Evolutionary conservation across 2,329 filamentous ascomycete genomes (phyloP).

Genomic region (Zarea fungicola): DNA sequence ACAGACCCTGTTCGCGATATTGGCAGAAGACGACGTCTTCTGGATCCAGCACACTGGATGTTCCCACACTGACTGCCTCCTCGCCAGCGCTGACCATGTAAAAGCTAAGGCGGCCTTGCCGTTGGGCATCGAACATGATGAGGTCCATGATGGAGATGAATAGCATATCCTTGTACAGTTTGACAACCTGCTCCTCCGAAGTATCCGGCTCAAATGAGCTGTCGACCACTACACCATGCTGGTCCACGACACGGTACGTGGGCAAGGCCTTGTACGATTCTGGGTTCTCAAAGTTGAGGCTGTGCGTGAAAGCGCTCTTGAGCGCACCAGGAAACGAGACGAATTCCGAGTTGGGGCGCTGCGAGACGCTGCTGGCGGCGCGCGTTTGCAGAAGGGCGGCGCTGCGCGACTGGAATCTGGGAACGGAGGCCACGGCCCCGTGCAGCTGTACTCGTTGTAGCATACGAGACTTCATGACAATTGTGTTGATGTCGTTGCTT

Average conservation of each 20-base stretch:
- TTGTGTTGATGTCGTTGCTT: not conserved
- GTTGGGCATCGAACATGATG: slow-evolving; percentile 96
- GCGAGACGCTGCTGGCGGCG: slow-evolving; percentile 46
- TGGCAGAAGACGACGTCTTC: slow-evolving; percentile 90
- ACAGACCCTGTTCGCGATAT: slow-evolving; percentile 90
- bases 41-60: slow-evolving; percentile 74
- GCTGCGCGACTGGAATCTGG: slow-evolving; percentile 15
- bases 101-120: slow-evolving; percentile 89
- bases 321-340: slow-evolving; percentile 89
- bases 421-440: slow-evolving; percentile 18
- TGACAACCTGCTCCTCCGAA: slow-evolving; percentile 54
- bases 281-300: slow-evolving; percentile 71
- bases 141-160: slow-evolving; percentile 82
- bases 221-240: slow-evolving; percentile 80
- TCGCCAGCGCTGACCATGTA: slow-evolving; percentile 97
- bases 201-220: slow-evolving; percentile 64
- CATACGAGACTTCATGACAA: slow-evolving; percentile 30
- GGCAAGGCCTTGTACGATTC: slow-evolving; percentile 70
- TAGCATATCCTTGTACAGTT: slow-evolving; percentile 62
- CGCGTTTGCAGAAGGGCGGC: slow-evolving; percentile 25
- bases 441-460: slow-evolving; percentile 26
- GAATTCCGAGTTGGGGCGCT: slow-evolving; percentile 49
- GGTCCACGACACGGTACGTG: slow-evolving; percentile 88
- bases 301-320: slow-evolving; percentile 84
- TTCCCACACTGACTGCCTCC: slow-evolving; percentile 89